Percentiles rank a stretch among this genome's conserved stretches.
These are phyloP conservation scores for Arthrobotrys sphaeroides DNA, from an alignment of 2,329 filamentous ascomycete genomes.

Conservation along the genomic window DNA sequence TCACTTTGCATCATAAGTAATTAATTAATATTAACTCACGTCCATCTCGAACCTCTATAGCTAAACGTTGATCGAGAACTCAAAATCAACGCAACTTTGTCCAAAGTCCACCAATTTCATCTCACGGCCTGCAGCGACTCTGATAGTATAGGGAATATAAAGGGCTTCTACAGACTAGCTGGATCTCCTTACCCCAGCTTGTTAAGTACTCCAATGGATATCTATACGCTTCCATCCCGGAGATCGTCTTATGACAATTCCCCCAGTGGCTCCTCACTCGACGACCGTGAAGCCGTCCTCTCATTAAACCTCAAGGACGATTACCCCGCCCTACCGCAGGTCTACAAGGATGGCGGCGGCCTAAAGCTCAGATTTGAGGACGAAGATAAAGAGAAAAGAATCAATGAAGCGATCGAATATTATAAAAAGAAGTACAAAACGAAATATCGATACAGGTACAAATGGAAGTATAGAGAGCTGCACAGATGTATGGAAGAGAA, in stretches of 20 bases:
- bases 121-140: no score
- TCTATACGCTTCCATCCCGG: no score
- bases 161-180: no score
- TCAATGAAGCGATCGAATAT: neutral
- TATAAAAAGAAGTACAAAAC: neutral
- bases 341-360: no score
- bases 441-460: neutral
- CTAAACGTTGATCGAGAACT: neutral
- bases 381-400: neutral
- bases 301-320: neutral
- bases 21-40: neutral
- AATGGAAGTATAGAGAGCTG: neutral
- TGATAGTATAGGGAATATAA: no score
- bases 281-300: neutral
- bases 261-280: neutral
- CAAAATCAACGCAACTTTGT: neutral
- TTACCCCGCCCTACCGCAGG: neutral
- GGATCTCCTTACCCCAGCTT: no score
- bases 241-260: neutral
- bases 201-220: no score
- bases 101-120: neutral
- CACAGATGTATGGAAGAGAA: neutral
- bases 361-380: neutral
- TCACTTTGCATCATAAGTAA: no score
- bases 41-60: no score